Evolutionary conservation across 1,139 yeast genomes (phyloP), one percentile per base, ranked within the genome.

Genomic region (Candida labiduridarum): DNA sequence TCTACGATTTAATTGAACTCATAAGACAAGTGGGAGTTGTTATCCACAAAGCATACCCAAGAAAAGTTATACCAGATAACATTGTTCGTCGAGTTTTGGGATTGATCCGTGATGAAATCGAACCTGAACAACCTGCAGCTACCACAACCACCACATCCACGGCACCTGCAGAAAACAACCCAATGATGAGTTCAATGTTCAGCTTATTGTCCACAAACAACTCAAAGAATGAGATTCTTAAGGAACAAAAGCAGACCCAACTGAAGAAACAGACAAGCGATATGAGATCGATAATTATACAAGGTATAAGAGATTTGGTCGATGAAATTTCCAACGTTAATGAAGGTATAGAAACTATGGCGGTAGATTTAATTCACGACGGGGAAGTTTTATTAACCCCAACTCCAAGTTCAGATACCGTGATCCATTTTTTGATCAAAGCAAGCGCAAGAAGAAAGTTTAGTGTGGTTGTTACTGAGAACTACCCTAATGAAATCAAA

Each of bases 311-410:
- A 64, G 97, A 91, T 61, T 79, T 95, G 53, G 85, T 91, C 51
- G 99, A 94, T 68, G 99, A 95, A 68, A 89, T 95, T 52, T 80
- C 88, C 40, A 88, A 88, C 60, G 89, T 89, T 42, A 94, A 91
- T 63, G 98, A 92, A 59, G 94, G 94, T 52, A 85, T 95, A 46
- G 96, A 92, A 65, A 83, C 85, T 53, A 87, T 91, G 85, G 87
- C 97, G 18, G 86, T 87, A 40, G 99, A 95, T 65, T 80, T 94
- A 74, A 90, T 95, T 64, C 98, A 94, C 67, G 98, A 94, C 60
- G 89, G 91, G 64, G 99, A 95, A 68, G 83, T 92, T 22, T 74
- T 95, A 48, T 76, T 95, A 50, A 90, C 97, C 0, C 97, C 98
- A 10, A 92, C 98, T 0, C 97, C 98, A 2, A 90, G 85, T 44